phyloP scores from a whole-genome alignment of 257 asterid species.

The Ilex aquifolium region DNA sequence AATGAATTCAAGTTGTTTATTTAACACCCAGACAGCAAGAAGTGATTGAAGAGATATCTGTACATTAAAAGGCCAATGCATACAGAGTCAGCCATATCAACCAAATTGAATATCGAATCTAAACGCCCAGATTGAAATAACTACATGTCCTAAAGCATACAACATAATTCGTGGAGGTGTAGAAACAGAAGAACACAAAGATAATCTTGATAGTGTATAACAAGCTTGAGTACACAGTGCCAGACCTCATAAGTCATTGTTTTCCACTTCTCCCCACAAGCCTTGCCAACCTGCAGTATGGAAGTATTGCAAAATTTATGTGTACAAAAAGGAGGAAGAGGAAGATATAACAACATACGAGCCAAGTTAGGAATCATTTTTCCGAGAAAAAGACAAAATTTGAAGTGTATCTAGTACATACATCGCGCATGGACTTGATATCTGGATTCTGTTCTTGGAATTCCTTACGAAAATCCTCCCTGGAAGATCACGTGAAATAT shows the following conservation, averaged over 20 bases:
- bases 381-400: not conserved
- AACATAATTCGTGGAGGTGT: too few species aligned
- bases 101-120: too few species aligned
- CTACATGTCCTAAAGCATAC: too few species aligned
- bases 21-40: too few species aligned
- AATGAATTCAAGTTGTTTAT: too few species aligned
- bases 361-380: not conserved
- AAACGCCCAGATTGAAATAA: too few species aligned
- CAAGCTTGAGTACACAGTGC: not conserved
- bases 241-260: constrained; percentile 86
- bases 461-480: constrained; percentile 97
- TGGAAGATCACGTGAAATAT: constrained; percentile 13
- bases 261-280: constrained; percentile 96
- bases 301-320: constrained; percentile 10
- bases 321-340: not conserved
- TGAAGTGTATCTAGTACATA: constrained; percentile 23
- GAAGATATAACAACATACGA: not conserved
- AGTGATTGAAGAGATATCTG: too few species aligned
- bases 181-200: too few species aligned
- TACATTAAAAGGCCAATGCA: too few species aligned
- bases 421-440: constrained; percentile 89
- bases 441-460: constrained; percentile 78
- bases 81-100: too few species aligned
- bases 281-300: constrained; percentile 77
- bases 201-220: not conserved